Evolutionary conservation across 768 basidiomycete species (phyloP), one percentile per base, ranked within the genome.

Genomic region (Hypholoma fasciculare): DNA sequence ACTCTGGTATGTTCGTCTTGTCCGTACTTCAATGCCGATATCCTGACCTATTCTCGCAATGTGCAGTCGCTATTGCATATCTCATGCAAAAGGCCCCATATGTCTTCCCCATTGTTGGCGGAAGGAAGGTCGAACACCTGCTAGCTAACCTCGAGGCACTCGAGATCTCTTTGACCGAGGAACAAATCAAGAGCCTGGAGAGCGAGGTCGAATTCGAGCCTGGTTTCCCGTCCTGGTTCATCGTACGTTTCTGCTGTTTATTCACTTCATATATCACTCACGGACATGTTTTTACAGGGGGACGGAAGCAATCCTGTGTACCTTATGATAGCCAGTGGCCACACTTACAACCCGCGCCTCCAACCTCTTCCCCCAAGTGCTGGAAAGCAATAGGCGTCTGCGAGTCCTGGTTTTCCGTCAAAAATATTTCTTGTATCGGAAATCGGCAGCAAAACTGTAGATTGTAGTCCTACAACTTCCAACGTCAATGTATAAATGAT

Each of bases 51-150:
- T 7, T 40, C 13, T 57, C 39, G 38, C 40, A 16, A 38, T 14
- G 38, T 38, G 3, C 36, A 79, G 80, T 83, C 3, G 81, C 82
- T 9, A 78, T 85, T 58, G 80, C 81, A 13, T 84, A 82, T 57
- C 68, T 85, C 13, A 71, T 85, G 70, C 80, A 82, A 46, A 86
- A 84, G 66, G 72, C 78, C 2, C 76, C 79, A 0, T 82, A 74
- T 51, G 80, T 82, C 0, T 83, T 84, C 68, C 81, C 81, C 1
- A 73, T 83, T 55, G 66, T 83, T 36, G 65, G 67, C 5, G 67
- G 61, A 5, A 52, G 65, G 23, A 68, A 80, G 61, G 69, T 78
- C 36, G 76, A 78, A 66, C 78, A 82, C 34, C 56, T 82, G 20
- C 48, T 60, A 40, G 72, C 72, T 46, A 82, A 80, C 60, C 56